phyloP scores from a whole-genome alignment of 2,329 filamentous ascomycete species.

The Pyrenophora teres region DNA sequence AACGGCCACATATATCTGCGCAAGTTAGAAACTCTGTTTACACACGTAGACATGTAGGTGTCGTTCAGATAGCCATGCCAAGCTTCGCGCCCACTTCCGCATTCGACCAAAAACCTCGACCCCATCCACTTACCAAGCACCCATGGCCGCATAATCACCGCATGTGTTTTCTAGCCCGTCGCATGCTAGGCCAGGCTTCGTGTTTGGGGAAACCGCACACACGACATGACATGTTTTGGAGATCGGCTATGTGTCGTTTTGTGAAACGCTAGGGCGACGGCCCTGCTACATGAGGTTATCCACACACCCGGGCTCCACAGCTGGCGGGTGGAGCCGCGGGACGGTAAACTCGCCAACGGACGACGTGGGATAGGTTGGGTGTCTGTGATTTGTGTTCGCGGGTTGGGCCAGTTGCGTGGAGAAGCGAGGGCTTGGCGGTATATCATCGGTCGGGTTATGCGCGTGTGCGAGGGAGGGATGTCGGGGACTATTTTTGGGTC shows the following conservation, averaged over 20 bases:
- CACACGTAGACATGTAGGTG: no score
- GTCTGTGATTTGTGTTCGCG: conserved; percentile 1
- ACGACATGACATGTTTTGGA: conserved; percentile 23
- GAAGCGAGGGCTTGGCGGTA: conserved; percentile 30
- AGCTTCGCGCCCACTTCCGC: conserved; percentile 5
- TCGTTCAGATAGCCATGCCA: not conserved
- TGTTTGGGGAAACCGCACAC: conserved; percentile 1
- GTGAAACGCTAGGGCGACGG: conserved; percentile 33
- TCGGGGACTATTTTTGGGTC: conserved; percentile 16
- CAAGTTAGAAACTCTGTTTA: no score
- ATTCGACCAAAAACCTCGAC: conserved; percentile 4
- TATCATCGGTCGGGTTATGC: conserved; percentile 24
- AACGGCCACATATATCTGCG: no score
- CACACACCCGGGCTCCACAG: not conserved
- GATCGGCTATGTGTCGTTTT: conserved; percentile 23
- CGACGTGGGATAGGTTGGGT: not conserved
- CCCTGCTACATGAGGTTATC: conserved; percentile 17
- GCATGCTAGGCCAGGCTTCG: conserved; percentile 3
- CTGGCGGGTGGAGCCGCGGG: conserved; percentile 2
- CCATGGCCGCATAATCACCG: not conserved
- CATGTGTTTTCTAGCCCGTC: not conserved
- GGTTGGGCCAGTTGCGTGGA: conserved; percentile 35
- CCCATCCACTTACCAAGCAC: not conserved
- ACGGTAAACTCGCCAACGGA: not conserved
- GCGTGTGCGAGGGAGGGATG: not conserved